Evolutionary conservation across 2,329 filamentous ascomycete species (phyloP).

Genomic region (Botryosphaeria agaves): DNA sequence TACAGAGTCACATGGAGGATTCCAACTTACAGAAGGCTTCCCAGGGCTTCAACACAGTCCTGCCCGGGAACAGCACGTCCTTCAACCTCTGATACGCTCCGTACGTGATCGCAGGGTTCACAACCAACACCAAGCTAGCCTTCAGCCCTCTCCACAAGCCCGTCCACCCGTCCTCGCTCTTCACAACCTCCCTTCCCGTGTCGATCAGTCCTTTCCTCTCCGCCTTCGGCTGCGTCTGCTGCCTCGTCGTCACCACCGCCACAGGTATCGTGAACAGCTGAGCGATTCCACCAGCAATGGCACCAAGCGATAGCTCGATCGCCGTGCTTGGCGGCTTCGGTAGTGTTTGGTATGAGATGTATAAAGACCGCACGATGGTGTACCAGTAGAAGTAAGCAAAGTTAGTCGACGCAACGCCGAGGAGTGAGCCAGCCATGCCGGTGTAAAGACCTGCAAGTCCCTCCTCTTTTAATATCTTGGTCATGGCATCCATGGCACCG

Average conservation of each 20-base stretch:
- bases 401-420: constrained; percentile 92
- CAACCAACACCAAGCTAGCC: constrained; percentile 83
- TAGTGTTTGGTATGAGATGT: constrained; percentile 42
- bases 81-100: constrained; percentile 86
- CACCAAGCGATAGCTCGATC: constrained; percentile 69
- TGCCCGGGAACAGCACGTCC: constrained; percentile 59
- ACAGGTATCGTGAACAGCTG: constrained; percentile 96
- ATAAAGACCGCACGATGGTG: constrained; percentile 67
- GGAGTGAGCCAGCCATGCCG: constrained; percentile 68
- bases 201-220: constrained; percentile 77
- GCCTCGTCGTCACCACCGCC: constrained; percentile 83
- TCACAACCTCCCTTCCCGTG: constrained; percentile 75
- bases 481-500: constrained; percentile 76
- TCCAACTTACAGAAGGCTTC: constrained; percentile 80
- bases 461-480: constrained; percentile 66
- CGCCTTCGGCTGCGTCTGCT: constrained; percentile 76
- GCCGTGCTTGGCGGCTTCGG: constrained; percentile 56
- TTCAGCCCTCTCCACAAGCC: constrained; percentile 93
- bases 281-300: constrained; percentile 73
- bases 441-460: constrained; percentile 72
- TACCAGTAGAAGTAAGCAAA: constrained; percentile 99
- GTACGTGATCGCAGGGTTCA: constrained; percentile 96
- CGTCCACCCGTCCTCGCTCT: constrained; percentile 74
- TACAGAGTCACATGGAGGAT: no score
- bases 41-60: constrained; percentile 56